Evolutionary conservation across 257 asterid species (phyloP), one percentile per base, ranked within the genome.

Genomic region (Vinca minor): DNA sequence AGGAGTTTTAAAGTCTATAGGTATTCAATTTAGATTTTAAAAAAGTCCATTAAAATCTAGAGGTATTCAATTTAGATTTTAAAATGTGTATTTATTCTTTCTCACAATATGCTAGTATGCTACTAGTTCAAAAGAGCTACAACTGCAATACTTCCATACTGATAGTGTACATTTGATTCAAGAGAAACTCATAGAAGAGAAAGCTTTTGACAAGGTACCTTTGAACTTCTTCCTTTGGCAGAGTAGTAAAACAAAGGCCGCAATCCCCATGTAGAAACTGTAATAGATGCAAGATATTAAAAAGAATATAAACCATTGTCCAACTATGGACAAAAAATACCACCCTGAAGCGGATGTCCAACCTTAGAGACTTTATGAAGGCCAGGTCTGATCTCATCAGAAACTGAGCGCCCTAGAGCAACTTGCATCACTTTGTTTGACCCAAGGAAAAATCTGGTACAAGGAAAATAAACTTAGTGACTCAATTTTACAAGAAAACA

Each of bases 391-490:
- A 79, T 75, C 80, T 86, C 95, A 47, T 88, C 96, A 15, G 95
- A 59, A 56, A 61, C 82, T 72, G 95, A 79, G 52, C 83, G 84
- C 48, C 96, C 96, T 61, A 88, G 77, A 31, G 96, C 89, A 64
- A 88, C 78, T 78, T 88, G 96, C 96, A 88, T 88, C 46, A 88
- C 96, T 75, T 88, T 88, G 73, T 86, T 88, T 3, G 96, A 86
- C 46, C 96, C 96, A 8, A 86, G 87, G 69, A 88, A 88, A 64
- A 86, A 86, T 65, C 84, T 77, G 78, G 64, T 42, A 57, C 21
- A 15, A 9, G 45, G n/a, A 67, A 44, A n/a, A n/a, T n/a, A n/a
- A n/a, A n/a, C n/a, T n/a, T n/a, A n/a, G n/a, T n/a, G n/a, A n/a
- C n/a, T n/a, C n/a, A n/a, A n/a, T n/a, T n/a, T n/a, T n/a, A 38